Evolutionary conservation across 352 stramenopile genomes (phyloP), one percentile per base, ranked within the genome.

Genomic region (Globisporangium lucens): DNA sequence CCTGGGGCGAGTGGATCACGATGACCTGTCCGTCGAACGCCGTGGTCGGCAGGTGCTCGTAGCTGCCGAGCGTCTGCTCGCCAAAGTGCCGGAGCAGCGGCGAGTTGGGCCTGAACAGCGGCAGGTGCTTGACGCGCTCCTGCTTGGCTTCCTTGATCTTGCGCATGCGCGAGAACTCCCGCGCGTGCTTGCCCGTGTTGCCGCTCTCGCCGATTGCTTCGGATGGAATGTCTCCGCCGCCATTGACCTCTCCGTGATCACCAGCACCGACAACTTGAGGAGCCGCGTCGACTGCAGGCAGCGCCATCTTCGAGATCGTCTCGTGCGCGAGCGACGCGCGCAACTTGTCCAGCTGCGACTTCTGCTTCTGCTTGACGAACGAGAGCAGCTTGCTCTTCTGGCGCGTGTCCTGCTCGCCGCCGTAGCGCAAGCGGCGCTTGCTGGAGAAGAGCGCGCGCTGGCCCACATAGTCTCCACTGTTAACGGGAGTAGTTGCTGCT

Each of bases 81-180:
- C 79, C 81, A 66, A 87, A 85, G 47, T 76, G 75, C 2, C 68
- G 69, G 61, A 79, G 76, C 38, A 94, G 67, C 38, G 78, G 9
- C 52, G 85, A 94, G 36, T 77, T 76, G 15, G 79, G 65, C 4
- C 77, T 77, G 65, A 94, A 92, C n/a, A 94, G 79, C 43, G 85
- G 83, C 67, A 90, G 65, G 61, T 91, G 76, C 71, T 87, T 85
- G 22, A 81, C 76, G 2, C 80, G 78, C 20, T 82, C 75, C 55
- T 83, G 70, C 52, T 76, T 81, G 43, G 68, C 80, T 9, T 77
- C 69, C 53, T 91, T 91, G 57, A 72, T 76, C n/a, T 69, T 73
- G 55, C 79, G 64, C 79, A 86, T 88, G 56, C 74, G 76, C 69
- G 77, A 67, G 43, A 87, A 85, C n/a, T 90, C 78, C 55, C 73